phyloP scores from a whole-genome alignment of 257 asterid genomes.

The Ligustrum vulgare region DNA sequence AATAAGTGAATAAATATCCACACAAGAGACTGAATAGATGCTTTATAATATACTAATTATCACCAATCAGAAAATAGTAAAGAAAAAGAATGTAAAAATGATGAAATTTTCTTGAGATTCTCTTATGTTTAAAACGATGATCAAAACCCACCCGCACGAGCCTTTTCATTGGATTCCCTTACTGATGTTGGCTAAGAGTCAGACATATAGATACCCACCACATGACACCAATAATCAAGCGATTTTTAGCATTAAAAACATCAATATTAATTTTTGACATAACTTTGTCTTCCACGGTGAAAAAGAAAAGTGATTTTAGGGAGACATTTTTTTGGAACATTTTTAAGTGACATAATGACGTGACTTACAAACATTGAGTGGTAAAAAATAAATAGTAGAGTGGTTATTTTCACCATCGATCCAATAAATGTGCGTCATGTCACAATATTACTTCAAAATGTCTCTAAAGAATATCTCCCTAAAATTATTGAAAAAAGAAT shows the following conservation, averaged over 20 bases:
- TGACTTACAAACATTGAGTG: too few species aligned
- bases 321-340: too few species aligned
- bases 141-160: conserved; percentile 46
- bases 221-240: conserved; percentile 40
- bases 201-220: conserved; percentile 52
- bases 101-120: conserved; percentile 34
- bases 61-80: conserved; percentile 23
- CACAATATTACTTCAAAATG: too few species aligned
- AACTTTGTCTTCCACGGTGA: conserved; percentile 15
- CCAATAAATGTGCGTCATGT: too few species aligned
- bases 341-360: too few species aligned
- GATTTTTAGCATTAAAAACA: conserved; percentile 20
- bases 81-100: conserved; percentile 17
- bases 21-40: not conserved
- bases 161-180: conserved; percentile 54
- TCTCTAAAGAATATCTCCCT: too few species aligned
- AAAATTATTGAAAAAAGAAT: too few species aligned
- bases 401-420: too few species aligned
- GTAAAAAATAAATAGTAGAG: too few species aligned
- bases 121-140: conserved; percentile 22
- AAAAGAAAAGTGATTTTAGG: too few species aligned
- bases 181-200: conserved; percentile 37
- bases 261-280: not conserved
- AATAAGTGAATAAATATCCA: conserved; percentile 13
- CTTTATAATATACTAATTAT: conserved; percentile 22